These are phyloP conservation scores for Leptographium procerum DNA, from an alignment of 2,329 filamentous ascomycete genomes.

Conservation along the genomic window DNA sequence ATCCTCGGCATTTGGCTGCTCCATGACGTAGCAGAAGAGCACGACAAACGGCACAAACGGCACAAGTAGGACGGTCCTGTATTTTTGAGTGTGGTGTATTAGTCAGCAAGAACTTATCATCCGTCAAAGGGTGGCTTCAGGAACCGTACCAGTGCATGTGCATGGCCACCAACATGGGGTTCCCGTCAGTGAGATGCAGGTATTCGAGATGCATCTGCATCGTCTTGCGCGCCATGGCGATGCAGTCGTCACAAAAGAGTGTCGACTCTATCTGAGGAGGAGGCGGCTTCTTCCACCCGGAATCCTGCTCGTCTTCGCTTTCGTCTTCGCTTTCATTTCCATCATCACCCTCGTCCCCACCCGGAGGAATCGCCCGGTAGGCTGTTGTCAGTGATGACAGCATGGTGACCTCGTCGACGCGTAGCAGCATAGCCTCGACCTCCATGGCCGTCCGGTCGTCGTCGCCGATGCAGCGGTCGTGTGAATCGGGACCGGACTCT, in stretches of 20 bases:
- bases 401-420: slow-evolving; percentile 35
- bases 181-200: slow-evolving; percentile 22
- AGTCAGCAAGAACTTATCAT: too few relatives aligned
- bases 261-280: slow-evolving; percentile 1
- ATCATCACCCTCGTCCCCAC: background rate
- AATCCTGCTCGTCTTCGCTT: slow-evolving; percentile 4
- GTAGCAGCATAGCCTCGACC: slow-evolving; percentile 24
- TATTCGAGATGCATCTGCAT: slow-evolving; percentile 22
- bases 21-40: slow-evolving; percentile 46
- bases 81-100: too few relatives aligned
- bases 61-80: slow-evolving; percentile 44
- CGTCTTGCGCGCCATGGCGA: slow-evolving; percentile 37
- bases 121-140: too few relatives aligned
- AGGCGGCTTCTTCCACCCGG: background rate
- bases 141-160: slow-evolving; percentile 44
- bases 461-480: background rate
- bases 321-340: slow-evolving; percentile 15
- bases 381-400: slow-evolving; percentile 38
- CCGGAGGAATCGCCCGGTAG: slow-evolving; percentile 33
- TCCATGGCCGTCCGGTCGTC: background rate
- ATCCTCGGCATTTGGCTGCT: slow-evolving; percentile 42
- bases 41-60: slow-evolving; percentile 51
- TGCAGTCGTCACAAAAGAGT: slow-evolving; percentile 27
- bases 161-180: slow-evolving; percentile 26
- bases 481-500: too few relatives aligned